A percentile compares a stretch with the other conserved stretches of the same genome.
phyloP scores from a whole-genome alignment of 179 eudicot species.

The Silene noctiflora region DNA sequence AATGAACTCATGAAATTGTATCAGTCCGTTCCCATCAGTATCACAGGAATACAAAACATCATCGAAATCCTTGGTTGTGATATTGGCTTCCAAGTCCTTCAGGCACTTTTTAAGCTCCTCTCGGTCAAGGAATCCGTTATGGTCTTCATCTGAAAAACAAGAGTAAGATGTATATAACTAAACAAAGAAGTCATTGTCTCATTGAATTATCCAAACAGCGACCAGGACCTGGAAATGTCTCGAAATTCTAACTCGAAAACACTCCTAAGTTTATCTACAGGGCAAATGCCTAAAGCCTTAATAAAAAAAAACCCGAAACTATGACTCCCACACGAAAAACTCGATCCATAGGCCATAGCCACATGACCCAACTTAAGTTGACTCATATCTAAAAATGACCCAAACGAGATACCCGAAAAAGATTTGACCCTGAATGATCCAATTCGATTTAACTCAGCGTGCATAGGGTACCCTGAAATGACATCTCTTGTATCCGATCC shows the following conservation, averaged over 20 bases:
- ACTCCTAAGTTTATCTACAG: too few relatives aligned
- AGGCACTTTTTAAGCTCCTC: conserved; percentile 57
- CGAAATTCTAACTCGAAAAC: not conserved
- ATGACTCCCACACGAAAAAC: not conserved
- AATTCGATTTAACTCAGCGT: not conserved
- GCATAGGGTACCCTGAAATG: too few relatives aligned
- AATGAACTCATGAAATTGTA: conserved; percentile 64
- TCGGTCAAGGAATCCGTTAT: conserved; percentile 46
- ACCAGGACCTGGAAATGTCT: not conserved
- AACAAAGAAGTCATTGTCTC: not conserved
- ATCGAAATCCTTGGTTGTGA: conserved; percentile 46
- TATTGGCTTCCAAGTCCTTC: conserved; percentile 39
- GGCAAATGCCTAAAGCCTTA: not conserved
- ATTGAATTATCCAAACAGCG: not conserved
- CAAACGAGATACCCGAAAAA: not conserved
- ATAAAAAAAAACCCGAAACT: too few relatives aligned
- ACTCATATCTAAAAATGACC: not conserved
- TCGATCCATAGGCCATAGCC: not conserved
- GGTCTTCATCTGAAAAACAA: conserved; percentile 46
- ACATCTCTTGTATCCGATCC: not conserved
- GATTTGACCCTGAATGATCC: not conserved
- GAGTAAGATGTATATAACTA: not conserved
- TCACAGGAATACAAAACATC: conserved; percentile 66
- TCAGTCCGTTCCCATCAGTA: conserved; percentile 43
- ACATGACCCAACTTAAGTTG: not conserved